These are phyloP conservation scores for Sporothrix curviconia DNA, from an alignment of 2,329 filamentous ascomycete species.

Conservation along the genomic window DNA sequence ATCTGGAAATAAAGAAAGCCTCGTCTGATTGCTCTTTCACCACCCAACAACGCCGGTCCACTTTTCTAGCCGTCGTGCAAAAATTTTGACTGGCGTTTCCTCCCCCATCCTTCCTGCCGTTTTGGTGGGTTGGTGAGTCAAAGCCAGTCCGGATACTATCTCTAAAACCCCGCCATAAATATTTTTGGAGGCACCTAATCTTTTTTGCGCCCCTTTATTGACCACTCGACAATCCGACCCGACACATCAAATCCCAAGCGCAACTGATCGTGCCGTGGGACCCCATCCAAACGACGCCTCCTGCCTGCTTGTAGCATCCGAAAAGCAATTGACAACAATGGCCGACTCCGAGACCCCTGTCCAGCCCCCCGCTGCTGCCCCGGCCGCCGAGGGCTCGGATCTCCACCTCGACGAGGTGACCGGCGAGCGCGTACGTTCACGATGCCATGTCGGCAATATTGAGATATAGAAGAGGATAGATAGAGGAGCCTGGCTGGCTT, in stretches of 20 bases:
- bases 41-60: not conserved
- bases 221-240: not conserved
- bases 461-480: too few relatives aligned
- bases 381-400: conserved; percentile 32
- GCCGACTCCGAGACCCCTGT: conserved; percentile 15
- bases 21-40: not conserved
- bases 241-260: not conserved
- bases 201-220: conserved; percentile 9
- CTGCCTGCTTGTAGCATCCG: not conserved
- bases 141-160: not conserved
- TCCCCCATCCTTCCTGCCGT: not conserved
- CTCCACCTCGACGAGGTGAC: conserved; percentile 87
- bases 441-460: too few relatives aligned
- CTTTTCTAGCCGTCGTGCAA: not conserved
- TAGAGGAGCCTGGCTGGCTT: too few relatives aligned
- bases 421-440: conserved; percentile 53
- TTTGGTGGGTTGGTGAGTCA: conserved; percentile 16
- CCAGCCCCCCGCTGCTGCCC: conserved; percentile 7
- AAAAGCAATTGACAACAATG: conserved; percentile 12
- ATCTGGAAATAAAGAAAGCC: not conserved
- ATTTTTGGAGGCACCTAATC: not conserved
- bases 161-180: conserved; percentile 10
- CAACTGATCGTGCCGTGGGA: not conserved
- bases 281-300: not conserved
- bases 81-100: not conserved